Evolutionary conservation across 768 basidiomycete species (phyloP), one percentile per base, ranked within the genome.

Genomic region (Panaeolus papilionaceus): DNA sequence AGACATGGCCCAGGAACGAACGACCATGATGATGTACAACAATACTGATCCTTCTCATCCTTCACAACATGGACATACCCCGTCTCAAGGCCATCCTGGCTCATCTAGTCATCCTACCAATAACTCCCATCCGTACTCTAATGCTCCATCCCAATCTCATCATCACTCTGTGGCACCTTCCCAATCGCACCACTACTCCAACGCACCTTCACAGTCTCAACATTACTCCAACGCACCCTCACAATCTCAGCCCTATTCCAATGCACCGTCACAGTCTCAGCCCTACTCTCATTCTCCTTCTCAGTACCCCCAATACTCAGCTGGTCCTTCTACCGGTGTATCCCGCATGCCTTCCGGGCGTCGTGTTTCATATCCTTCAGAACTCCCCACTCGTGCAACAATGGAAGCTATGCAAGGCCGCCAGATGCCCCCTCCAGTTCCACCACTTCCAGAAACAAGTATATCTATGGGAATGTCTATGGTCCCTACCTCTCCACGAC

Each of bases 11-110:
- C 38, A 68, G 64, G 74, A 11, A 69, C 72, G 70, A 39, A 51
- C 71, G 18, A 72, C 69, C 38, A 61, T 70, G 20, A 68, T 72
- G 69, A 64, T 72, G 14, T 75, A 77, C 42, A 66, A 65, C 18
- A 71, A 75, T 16, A 71, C 70, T 3, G 70, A 70, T 45, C 71
- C 69, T 20, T 71, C 70, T 4, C 64, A 66, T 7, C 51, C 66
- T 18, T 67, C 64, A 4, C 66, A 64, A 49, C 70, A 23, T 42
- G 65, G 44, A 62, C 39, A 20, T 61, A 66, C 9, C 61, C 38
- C 3, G 67, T 54, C 26, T 64, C 65, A 16, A 65, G 64, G 58
- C 66, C 42, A 49, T 65, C 66, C 67, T 66, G 10, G 66, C 67
- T 26, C 69, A 68, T 20, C 67, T 71, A 58, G 73, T 71, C 64